Evolutionary conservation across 768 basidiomycete species (phyloP).

Genomic region (Suillus tomentosus): DNA sequence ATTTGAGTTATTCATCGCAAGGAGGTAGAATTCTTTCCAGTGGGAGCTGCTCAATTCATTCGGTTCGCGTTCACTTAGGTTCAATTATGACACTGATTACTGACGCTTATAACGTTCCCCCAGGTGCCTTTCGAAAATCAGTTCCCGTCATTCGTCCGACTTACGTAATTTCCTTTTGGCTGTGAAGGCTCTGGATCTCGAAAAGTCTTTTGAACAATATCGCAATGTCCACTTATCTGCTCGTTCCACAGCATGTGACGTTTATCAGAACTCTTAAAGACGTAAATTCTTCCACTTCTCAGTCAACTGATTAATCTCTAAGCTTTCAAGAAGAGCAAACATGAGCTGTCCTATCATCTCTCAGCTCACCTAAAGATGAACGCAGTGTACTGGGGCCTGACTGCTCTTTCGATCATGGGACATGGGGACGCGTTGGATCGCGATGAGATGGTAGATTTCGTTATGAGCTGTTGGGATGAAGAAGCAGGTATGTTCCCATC

Average conservation of each 20-base stretch:
- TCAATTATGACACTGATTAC: too few relatives aligned
- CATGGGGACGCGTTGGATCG: constrained; percentile 75
- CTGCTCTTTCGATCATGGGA: constrained; percentile 81
- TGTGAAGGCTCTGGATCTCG: too few relatives aligned
- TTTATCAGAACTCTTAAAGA: constrained; percentile 79
- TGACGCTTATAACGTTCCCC: too few relatives aligned
- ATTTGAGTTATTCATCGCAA: too few relatives aligned
- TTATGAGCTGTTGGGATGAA: constrained; percentile 95
- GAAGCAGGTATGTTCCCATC: constrained; percentile 58
- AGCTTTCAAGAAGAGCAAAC: constrained; percentile 56
- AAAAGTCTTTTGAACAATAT: too few relatives aligned
- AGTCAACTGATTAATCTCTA: not conserved
- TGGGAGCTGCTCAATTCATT: too few relatives aligned
- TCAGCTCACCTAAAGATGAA: constrained; percentile 94
- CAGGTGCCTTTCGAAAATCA: too few relatives aligned
- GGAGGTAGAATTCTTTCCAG: too few relatives aligned
- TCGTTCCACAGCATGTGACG: constrained; percentile 51
- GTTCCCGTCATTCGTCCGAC: too few relatives aligned
- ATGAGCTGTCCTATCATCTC: constrained; percentile 86
- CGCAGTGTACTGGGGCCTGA: constrained; percentile 96
- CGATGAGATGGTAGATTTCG: constrained; percentile 85
- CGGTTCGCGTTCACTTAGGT: too few relatives aligned
- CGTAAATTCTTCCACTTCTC: constrained; percentile 39
- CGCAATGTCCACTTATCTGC: too few relatives aligned
- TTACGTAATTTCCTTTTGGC: too few relatives aligned